A percentile compares a stretch with the other conserved stretches of the same genome.
Evolutionary conservation across 2,329 filamentous ascomycete genomes (phyloP).

Genomic region (Hawksworthiomyces lignivorus): DNA sequence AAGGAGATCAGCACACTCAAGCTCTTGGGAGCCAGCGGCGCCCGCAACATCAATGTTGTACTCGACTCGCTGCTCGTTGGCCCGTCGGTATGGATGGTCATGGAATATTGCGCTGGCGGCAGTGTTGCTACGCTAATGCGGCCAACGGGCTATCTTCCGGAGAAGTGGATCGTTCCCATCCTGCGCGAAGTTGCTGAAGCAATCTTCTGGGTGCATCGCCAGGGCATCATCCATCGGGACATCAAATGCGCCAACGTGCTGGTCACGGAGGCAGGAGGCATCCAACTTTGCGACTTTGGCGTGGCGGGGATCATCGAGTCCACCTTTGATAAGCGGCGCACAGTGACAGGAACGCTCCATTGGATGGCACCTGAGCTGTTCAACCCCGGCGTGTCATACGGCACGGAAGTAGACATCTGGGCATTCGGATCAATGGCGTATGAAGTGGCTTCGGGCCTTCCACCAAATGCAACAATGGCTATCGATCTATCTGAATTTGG

Average conservation of each 20-base stretch:
- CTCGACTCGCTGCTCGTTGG: constrained; percentile 71
- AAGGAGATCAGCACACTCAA: constrained; percentile 64
- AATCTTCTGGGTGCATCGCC: constrained; percentile 58
- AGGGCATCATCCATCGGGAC: constrained; percentile 63
- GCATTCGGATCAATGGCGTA: constrained; percentile 74
- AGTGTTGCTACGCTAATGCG: constrained; percentile 67
- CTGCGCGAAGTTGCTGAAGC: constrained; percentile 29
- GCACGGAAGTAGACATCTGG: constrained; percentile 74
- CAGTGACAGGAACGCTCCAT: constrained; percentile 73
- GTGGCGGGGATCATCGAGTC: constrained; percentile 71
- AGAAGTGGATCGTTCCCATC: constrained; percentile 56
- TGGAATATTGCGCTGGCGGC: constrained; percentile 75
- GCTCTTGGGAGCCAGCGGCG: constrained; percentile 63
- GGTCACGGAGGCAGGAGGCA: constrained; percentile 65
- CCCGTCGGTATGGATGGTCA: constrained; percentile 78
- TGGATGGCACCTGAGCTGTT: constrained; percentile 83
- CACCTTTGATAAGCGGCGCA: constrained; percentile 67
- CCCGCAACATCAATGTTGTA: constrained; percentile 71
- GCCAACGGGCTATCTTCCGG: constrained; percentile 35
- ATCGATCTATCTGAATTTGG: constrained; percentile 44
- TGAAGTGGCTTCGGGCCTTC: constrained; percentile 71
- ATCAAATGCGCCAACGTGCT: constrained; percentile 75
- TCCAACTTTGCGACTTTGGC: constrained; percentile 79
- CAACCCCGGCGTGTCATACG: constrained; percentile 54
- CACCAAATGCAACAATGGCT: constrained; percentile 57